Evolutionary conservation across 1,139 yeast genomes (phyloP).

Genomic region (Candida sanyaensis): DNA sequence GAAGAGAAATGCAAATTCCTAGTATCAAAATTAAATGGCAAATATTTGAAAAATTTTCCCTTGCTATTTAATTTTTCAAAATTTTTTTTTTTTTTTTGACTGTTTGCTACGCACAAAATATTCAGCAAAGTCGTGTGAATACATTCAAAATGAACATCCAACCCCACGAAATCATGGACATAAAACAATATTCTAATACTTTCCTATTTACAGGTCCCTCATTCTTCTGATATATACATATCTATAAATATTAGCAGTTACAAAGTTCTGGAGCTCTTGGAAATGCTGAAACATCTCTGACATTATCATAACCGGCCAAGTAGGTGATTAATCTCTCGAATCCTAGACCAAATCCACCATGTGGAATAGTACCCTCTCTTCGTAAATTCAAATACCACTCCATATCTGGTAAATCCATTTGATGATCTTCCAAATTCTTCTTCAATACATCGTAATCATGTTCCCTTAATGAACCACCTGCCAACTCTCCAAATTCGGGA

Average conservation of each 20-base stretch:
- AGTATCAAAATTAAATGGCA: background rate
- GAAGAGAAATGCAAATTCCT: no score
- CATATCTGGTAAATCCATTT: slow-evolving; percentile 60
- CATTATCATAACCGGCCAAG: slow-evolving; percentile 69
- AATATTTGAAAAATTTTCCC: slow-evolving; percentile 7
- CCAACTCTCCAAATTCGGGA: slow-evolving; percentile 94
- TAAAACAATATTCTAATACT: background rate
- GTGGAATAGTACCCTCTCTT: slow-evolving; percentile 81
- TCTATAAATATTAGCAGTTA: slow-evolving; percentile 24
- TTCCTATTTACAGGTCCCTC: slow-evolving; percentile 3
- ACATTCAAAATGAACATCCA: background rate
- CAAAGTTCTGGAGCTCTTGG: slow-evolving; percentile 52
- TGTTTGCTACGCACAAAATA: background rate
- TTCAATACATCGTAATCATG: slow-evolving; percentile 53
- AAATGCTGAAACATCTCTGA: slow-evolving; percentile 85
- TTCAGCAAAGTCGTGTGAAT: background rate
- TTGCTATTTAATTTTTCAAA: background rate
- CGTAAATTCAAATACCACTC: slow-evolving; percentile 82
- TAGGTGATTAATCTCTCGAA: slow-evolving; percentile 82
- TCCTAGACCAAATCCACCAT: slow-evolving; percentile 98
- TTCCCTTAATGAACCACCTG: slow-evolving; percentile 94
- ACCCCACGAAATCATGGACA: slow-evolving; percentile 3
- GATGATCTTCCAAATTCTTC: slow-evolving; percentile 48
- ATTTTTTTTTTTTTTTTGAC: background rate
- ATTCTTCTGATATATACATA: background rate